Base-by-base conservation (phyloP, 2,329 filamentous ascomycete genomes). In the Shiraia sp. region DNA sequence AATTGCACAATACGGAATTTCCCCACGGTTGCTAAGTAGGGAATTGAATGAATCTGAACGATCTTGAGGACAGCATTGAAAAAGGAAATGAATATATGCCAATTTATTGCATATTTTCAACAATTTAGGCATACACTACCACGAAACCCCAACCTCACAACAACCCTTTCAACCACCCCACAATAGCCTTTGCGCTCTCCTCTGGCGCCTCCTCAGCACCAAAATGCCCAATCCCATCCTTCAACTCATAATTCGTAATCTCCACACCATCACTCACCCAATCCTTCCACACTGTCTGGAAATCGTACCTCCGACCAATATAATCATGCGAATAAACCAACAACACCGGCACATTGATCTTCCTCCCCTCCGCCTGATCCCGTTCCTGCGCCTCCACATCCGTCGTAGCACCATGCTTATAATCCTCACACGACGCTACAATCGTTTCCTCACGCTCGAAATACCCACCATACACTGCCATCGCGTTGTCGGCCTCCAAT, bases 361-460 rank as follows among this genome's bases (percentile, higher is more conserved):
- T 70, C 45, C 66, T 68, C 0, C 74, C 75, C 1, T 61, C 57
- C 6, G 65, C 54, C 34, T 75, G 43, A 55, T 82, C 78, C 14
- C 65, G 59, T 42, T 71, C 69, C 28, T 78, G 71, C 54, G 76
- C 73, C 2, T 79, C 75, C 4, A 82, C 54, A 58, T 83, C 80
- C 16, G 79, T 52, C 0, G 72, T 75, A 10, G 76, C 76, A 4
- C 71, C 72, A 1, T 79, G 79, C 9, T 77, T 66, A 45, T 83
- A 83, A 50, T 83, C 80, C 47, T 82, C 72, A 45, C 78, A 81
- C 66, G 75, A 78, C 0, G 71, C 72, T 44, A 75, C 71, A 9
- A 82, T 70, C 0, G 70, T 63, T 0, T 61, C 66, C 2, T 62
- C 55, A 31, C 80, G 70, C 4, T 63, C 63, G 16, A 80, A 55